phyloP scores from a whole-genome alignment of 1,284 basidiomycete genomes.

The Apiotrichum mycotoxinovorans region DNA sequence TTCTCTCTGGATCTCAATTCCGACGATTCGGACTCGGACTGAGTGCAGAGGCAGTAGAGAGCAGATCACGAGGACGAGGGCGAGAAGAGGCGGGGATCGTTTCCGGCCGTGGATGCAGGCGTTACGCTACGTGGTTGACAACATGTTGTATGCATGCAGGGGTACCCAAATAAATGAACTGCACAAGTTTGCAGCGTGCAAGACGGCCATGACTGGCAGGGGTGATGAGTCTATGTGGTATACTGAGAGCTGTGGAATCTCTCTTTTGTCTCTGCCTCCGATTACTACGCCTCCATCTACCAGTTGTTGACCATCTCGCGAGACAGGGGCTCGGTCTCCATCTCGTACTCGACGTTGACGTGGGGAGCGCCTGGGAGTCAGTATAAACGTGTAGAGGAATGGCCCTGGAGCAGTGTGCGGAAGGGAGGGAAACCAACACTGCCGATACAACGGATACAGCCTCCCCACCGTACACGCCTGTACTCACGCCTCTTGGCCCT shows the following conservation, averaged over 20 bases:
- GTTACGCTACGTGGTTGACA: slow-evolving; percentile 1
- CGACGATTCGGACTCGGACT: slow-evolving; percentile 32
- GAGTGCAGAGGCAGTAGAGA: not conserved
- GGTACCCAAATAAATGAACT: slow-evolving; percentile 5
- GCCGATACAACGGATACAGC: no score
- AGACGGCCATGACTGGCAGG: not conserved
- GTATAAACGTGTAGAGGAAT: not conserved
- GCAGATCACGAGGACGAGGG: not conserved
- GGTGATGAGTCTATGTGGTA: slow-evolving; percentile 4
- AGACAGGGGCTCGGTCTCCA: slow-evolving; percentile 70
- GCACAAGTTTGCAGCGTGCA: not conserved
- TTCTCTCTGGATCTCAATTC: slow-evolving; percentile 43
- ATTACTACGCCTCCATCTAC: slow-evolving; percentile 29
- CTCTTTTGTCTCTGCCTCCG: slow-evolving; percentile 1
- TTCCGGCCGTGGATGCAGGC: no score
- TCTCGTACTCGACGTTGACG: slow-evolving; percentile 93
- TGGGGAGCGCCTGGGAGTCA: slow-evolving; percentile 53
- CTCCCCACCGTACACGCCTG: not conserved
- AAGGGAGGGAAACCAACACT: not conserved
- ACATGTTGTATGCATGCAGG: slow-evolving; percentile 27
- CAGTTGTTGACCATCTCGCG: slow-evolving; percentile 53
- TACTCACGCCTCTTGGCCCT: slow-evolving; percentile 42
- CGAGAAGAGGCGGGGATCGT: not conserved
- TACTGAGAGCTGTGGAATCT: not conserved
- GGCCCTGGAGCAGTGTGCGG: no score